Conservation (phyloP, 2,329 filamentous ascomycete genomes). For the Arthroderma uncinatum region DNA sequence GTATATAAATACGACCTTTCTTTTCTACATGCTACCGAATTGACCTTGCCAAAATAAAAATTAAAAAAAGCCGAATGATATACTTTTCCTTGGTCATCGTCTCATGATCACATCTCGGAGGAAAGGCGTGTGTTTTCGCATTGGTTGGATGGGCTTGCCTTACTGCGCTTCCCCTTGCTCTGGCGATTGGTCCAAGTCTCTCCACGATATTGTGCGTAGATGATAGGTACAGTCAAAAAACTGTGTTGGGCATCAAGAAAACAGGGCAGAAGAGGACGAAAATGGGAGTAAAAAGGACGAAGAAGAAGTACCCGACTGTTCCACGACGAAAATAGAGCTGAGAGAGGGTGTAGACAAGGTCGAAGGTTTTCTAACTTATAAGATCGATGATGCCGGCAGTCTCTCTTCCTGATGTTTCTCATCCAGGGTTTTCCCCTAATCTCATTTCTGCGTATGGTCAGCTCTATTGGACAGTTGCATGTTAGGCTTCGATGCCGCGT, state of each 20-base stretch:
- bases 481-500: background rate
- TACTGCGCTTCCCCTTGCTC: background rate
- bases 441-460: background rate
- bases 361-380: background rate
- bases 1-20: background rate
- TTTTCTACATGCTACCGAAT: no score
- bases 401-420: background rate
- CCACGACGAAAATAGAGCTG: background rate
- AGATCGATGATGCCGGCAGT: background rate
- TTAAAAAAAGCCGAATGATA: background rate
- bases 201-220: background rate
- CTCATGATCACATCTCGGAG: background rate
- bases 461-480: background rate
- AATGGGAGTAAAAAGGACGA: background rate
- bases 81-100: background rate
- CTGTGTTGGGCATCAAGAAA: slow-evolving; percentile 6
- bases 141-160: background rate
- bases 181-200: background rate
- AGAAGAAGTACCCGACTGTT: background rate
- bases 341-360: background rate
- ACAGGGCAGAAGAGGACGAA: background rate
- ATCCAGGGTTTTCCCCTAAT: background rate
- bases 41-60: background rate
- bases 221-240: background rate
- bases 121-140: background rate